A percentile compares a stretch with the other conserved stretches of the same genome.
phyloP scores from a whole-genome alignment of 441 rosid genomes.

The Syzygium syzygioides region DNA sequence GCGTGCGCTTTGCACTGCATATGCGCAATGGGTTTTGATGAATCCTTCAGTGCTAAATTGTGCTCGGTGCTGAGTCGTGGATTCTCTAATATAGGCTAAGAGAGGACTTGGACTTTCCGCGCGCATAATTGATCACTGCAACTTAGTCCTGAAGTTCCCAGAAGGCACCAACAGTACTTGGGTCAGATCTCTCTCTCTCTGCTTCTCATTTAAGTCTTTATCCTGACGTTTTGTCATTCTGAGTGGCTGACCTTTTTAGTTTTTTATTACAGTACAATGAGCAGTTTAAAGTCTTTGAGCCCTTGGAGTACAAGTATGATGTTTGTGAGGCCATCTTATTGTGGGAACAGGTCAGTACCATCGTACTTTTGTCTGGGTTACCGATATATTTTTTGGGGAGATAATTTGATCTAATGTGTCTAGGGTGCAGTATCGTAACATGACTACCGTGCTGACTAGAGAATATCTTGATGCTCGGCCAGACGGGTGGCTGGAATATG shows the following conservation, averaged over 20 bases:
- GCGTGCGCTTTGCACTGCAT: not conserved
- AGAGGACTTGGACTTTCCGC: slow-evolving; percentile 92
- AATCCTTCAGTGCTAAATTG: not conserved
- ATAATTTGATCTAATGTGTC: slow-evolving; percentile 21
- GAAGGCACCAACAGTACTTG: slow-evolving; percentile 95
- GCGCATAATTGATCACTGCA: slow-evolving; percentile 65
- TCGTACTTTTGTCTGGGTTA: not conserved
- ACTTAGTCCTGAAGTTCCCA: slow-evolving; percentile 81
- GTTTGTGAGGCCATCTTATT: slow-evolving; percentile 78
- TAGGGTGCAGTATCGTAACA: slow-evolving; percentile 85
- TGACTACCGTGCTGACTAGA: slow-evolving; percentile 93
- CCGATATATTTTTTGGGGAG: not conserved
- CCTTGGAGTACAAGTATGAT: slow-evolving; percentile 86
- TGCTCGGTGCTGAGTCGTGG: not conserved
- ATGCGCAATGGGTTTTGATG: not conserved
- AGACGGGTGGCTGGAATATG: slow-evolving; percentile 96
- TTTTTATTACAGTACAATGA: slow-evolving; percentile 60
- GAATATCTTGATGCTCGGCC: slow-evolving; percentile 93
- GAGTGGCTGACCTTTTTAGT: not conserved
- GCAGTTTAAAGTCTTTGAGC: slow-evolving; percentile 80
- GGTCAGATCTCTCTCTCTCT: slow-evolving; percentile 37
- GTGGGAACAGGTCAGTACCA: slow-evolving; percentile 87
- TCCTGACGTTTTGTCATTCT: not conserved
- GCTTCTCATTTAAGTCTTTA: not conserved
- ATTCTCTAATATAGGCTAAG: slow-evolving; percentile 45